Percentiles rank a stretch among this genome's conserved stretches.
Evolutionary conservation across 345 rosid genomes (phyloP).

Genomic region (Hibiscus trionum): DNA sequence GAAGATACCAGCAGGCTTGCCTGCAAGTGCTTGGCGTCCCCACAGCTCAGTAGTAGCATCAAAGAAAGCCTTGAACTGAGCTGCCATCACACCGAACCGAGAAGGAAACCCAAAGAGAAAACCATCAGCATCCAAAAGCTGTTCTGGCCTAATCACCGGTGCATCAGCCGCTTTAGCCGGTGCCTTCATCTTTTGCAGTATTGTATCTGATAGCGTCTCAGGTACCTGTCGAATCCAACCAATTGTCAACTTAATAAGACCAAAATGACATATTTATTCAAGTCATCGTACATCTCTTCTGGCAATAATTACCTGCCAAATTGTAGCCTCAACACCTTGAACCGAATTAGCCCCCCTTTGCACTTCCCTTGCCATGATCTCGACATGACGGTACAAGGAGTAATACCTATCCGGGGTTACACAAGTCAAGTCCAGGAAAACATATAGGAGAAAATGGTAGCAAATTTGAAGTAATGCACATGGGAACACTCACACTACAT

Average conservation of each 20-base stretch:
- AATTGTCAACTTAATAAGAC: not conserved
- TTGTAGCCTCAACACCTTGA: conserved; percentile 77
- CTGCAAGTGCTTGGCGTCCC: conserved; percentile 76
- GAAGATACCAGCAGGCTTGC: conserved; percentile 97
- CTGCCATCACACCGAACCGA: conserved; percentile 90
- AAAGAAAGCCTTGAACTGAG: conserved; percentile 81
- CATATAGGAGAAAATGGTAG: not conserved
- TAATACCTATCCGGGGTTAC: conserved; percentile 38
- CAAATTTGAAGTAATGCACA: not conserved
- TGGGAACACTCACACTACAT: conserved; percentile 42
- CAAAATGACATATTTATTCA: not conserved
- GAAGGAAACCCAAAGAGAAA: conserved; percentile 92
- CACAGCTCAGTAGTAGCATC: conserved; percentile 69
- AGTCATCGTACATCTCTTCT: not conserved
- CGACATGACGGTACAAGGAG: conserved; percentile 77
- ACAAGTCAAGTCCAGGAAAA: not conserved
- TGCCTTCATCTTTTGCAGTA: conserved; percentile 75
- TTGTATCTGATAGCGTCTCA: conserved; percentile 53
- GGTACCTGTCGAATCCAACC: conserved; percentile 40
- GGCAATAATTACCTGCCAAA: conserved; percentile 62
- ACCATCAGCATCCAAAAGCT: conserved; percentile 78
- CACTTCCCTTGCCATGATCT: conserved; percentile 79
- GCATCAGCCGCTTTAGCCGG: conserved; percentile 66
- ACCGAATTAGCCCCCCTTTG: conserved; percentile 70
- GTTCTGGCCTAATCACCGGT: conserved; percentile 62